A percentile compares a stretch with the other conserved stretches of the same genome.
Conservation (phyloP, 306 rosid species). For the Corylus americana region DNA sequence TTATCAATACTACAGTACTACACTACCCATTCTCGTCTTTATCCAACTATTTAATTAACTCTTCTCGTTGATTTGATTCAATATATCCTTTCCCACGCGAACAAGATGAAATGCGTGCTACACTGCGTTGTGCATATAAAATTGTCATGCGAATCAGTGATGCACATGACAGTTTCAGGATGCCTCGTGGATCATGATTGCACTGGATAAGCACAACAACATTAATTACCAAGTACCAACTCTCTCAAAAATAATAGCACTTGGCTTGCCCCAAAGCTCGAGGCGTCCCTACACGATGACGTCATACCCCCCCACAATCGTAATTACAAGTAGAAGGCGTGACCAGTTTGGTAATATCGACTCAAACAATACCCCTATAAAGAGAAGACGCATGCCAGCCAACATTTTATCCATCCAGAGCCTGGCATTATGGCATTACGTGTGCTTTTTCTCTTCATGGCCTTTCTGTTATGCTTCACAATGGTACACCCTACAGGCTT, state of each 20-base stretch:
- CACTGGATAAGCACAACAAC: no score
- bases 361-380: background rate
- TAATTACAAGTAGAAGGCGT: background rate
- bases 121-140: no score
- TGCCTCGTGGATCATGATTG: no score
- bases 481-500: constrained; percentile 7
- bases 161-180: no score
- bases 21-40: no score
- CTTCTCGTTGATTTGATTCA: no score
- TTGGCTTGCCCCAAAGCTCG: background rate
- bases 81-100: no score
- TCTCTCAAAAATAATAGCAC: background rate
- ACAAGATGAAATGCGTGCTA: no score
- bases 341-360: background rate
- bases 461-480: constrained; percentile 15
- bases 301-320: background rate
- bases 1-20: no score
- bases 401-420: background rate
- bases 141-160: no score
- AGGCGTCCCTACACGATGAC: background rate
- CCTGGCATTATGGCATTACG: constrained; percentile 38
- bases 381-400: background rate
- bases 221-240: background rate
- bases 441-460: constrained; percentile 26
- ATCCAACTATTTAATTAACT: no score